Evolutionary conservation across 371 early-diverging fungal species (phyloP).

Genomic region (Lichtheimia ornata): DNA sequence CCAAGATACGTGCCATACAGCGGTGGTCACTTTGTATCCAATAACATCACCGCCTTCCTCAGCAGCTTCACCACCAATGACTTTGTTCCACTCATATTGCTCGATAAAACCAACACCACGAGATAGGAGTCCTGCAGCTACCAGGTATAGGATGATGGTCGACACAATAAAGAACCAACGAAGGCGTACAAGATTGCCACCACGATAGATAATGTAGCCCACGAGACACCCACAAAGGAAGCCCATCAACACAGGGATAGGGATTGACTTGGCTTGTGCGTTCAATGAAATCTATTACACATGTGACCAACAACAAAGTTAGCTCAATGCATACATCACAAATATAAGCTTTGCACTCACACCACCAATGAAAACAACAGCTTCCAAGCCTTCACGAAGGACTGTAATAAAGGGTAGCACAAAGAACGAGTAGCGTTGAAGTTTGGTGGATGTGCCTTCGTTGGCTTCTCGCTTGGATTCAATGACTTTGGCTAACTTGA

Average conservation of each 20-base stretch:
- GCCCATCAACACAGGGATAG: constrained; percentile 76
- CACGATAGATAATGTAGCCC: constrained; percentile 73
- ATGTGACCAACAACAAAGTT: constrained; percentile 47
- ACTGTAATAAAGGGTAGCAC: constrained; percentile 79
- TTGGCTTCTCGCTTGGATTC: constrained; percentile 13
- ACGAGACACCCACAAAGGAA: constrained; percentile 64
- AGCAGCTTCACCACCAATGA: constrained; percentile 55
- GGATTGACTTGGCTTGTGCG: constrained; percentile 69
- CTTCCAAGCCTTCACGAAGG: constrained; percentile 81
- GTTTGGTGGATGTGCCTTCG: constrained; percentile 19
- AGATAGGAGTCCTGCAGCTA: constrained; percentile 76
- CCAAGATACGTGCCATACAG: constrained; percentile 47
- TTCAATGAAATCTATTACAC: constrained; percentile 69
- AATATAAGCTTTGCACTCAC: constrained; percentile 49
- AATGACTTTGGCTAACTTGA: constrained; percentile 59
- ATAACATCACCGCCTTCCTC: constrained; percentile 36
- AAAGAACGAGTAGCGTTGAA: constrained; percentile 65
- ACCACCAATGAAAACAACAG: constrained; percentile 83
- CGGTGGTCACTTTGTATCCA: constrained; percentile 32
- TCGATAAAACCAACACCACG: constrained; percentile 62
- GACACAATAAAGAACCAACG: constrained; percentile 78
- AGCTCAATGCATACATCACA: neutral
- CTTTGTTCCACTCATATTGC: constrained; percentile 53
- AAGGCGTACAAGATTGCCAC: constrained; percentile 68
- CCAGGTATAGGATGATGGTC: constrained; percentile 71